phyloP scores from a whole-genome alignment of 2,329 filamentous ascomycete genomes.

The Xylaria sp. region DNA sequence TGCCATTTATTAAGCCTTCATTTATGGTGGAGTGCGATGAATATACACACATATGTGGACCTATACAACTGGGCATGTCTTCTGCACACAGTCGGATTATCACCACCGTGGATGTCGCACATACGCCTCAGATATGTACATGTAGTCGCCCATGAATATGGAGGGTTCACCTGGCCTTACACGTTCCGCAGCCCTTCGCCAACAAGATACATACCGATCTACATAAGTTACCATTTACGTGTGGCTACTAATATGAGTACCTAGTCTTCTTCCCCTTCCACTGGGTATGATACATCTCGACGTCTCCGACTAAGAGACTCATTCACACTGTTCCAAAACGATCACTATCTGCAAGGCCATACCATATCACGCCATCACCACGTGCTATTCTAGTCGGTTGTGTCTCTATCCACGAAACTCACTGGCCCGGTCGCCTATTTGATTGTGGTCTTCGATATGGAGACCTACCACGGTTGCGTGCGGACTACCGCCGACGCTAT shows the following conservation, averaged over 20 bases:
- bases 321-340: neutral
- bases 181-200: neutral
- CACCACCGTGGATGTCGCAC: neutral
- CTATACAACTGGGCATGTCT: neutral
- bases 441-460: constrained; percentile 53
- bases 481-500: constrained; percentile 96
- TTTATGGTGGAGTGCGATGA: neutral
- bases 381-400: neutral
- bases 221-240: neutral
- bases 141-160: neutral
- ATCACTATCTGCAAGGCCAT: neutral
- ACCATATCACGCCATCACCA: neutral
- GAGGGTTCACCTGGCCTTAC: neutral
- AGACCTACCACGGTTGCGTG: constrained; percentile 93
- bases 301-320: neutral
- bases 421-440: neutral
- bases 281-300: neutral
- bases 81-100: neutral
- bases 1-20: neutral
- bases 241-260: neutral
- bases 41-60: neutral
- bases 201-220: neutral
- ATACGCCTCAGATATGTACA: neutral
- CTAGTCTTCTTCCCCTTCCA: neutral
- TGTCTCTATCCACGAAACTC: neutral